phyloP scores from a whole-genome alignment of 2,329 filamentous ascomycete genomes.

The Pseudogymnoascus sp. region DNA sequence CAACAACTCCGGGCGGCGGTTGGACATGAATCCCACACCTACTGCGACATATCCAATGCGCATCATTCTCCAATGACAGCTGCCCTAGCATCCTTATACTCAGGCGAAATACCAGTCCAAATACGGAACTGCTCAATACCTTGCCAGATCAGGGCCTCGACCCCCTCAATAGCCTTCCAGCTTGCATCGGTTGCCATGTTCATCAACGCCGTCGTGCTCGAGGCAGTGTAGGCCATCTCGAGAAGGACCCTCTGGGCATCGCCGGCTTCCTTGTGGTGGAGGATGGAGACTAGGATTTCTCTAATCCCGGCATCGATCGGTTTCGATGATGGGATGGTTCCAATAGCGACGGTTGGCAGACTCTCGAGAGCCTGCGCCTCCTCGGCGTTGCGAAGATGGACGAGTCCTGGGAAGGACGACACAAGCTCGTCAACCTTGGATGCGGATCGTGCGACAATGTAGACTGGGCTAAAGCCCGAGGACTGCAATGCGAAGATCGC shows the following conservation, averaged over 20 bases:
- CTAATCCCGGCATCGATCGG: constrained; percentile 69
- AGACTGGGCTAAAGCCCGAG: constrained; percentile 79
- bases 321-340: constrained; percentile 82
- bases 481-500: constrained; percentile 81
- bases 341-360: constrained; percentile 66
- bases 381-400: constrained; percentile 29
- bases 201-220: constrained; percentile 71
- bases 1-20: background rate
- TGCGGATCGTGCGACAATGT: constrained; percentile 71
- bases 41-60: background rate
- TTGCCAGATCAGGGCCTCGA: constrained; percentile 86
- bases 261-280: constrained; percentile 36
- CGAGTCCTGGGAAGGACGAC: constrained; percentile 56
- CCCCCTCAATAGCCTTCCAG: constrained; percentile 77
- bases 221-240: constrained; percentile 95
- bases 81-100: constrained; percentile 62
- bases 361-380: constrained; percentile 43
- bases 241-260: constrained; percentile 53
- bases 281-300: constrained; percentile 51
- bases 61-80: constrained; percentile 40
- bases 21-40: background rate
- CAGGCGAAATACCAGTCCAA: constrained; percentile 74
- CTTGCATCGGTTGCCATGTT: constrained; percentile 67
- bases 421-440: constrained; percentile 62
- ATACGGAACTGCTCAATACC: constrained; percentile 63